Evolutionary conservation across 257 asterid species (phyloP), one percentile per base, ranked within the genome.

Genomic region (Fraxinus excelsior): DNA sequence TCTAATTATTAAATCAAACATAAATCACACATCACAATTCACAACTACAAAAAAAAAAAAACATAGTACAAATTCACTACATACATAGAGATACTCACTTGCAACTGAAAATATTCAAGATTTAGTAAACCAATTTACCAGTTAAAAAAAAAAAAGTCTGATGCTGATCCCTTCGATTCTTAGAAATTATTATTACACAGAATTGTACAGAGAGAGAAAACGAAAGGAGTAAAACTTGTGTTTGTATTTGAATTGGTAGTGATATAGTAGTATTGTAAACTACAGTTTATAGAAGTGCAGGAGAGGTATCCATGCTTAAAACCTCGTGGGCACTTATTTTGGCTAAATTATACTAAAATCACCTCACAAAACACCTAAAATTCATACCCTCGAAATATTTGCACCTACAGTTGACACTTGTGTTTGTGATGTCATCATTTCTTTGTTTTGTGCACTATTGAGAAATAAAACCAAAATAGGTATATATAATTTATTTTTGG

Each of bases 91-190:
- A 56, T 51, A 14, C 62, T 51, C 8, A 51, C 62, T 18, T 51
- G 62, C 62, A 51, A 51, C 5, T 51, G n/a, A 71, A 49, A 62
- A 62, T 19, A 74, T 26, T 23, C 16, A 74, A 42, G 70, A 75
- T 73, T 70, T 60, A 51, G 25, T 13, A 62, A 76, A 31, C 26
- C 23, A 38, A 38, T 14, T 3, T 70, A 81, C 84, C 88, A 72
- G 76, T 62, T 28, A 53, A 74, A 51, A 21, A 16, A 19, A 4
- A 7, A 16, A 19, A 51, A 2, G 64, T 19, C 7, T 23, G 60
- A 28, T 19, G 84, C 35, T 11, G 79, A 67, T 65, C 83, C 87
- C 83, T 74, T 74, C 74, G 71, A 40, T 5, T 72, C 78, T 72
- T 82, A 78, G 81, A 74, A 3, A 4, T 13, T 46, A 3, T 1